Percentiles rank a stretch among this genome's conserved stretches.
phyloP scores from a whole-genome alignment of 768 basidiomycete genomes.

The Boletus subcaerulescens region DNA sequence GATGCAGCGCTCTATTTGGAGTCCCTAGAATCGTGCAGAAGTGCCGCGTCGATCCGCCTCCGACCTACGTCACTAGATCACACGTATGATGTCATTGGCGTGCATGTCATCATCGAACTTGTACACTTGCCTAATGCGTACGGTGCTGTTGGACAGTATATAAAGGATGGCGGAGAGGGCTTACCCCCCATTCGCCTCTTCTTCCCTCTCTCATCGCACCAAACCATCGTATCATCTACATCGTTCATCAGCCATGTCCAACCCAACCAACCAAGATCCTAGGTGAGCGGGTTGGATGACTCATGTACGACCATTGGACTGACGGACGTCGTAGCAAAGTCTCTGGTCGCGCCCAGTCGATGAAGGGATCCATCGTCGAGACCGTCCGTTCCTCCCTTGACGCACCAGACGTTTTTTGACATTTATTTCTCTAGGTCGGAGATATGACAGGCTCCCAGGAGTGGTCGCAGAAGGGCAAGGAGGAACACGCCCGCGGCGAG shows the following conservation, averaged over 20 bases:
- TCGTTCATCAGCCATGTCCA: conserved; percentile 4
- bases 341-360: conserved; percentile 35
- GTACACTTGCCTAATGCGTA: conserved; percentile 31
- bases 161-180: conserved; percentile 10
- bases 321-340: conserved; percentile 27
- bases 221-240: neutral
- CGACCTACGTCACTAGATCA: conserved; percentile 21
- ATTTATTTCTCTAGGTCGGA: conserved; percentile 33
- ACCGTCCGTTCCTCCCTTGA: conserved; percentile 18
- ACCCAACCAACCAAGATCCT: conserved; percentile 22
- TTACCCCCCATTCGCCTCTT: conserved; percentile 1
- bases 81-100: conserved; percentile 28
- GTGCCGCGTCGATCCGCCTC: too few relatives aligned
- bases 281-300: conserved; percentile 20
- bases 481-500: conserved; percentile 51
- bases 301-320: neutral
- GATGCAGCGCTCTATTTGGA: neutral
- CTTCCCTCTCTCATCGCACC: neutral
- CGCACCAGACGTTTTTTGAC: neutral
- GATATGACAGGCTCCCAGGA: conserved; percentile 40
- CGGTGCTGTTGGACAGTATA: conserved; percentile 22
- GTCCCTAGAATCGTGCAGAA: neutral
- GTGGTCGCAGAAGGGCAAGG: conserved; percentile 45
- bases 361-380: conserved; percentile 37
- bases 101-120: conserved; percentile 21